These are phyloP conservation scores for Xylaria sp. DNA, from an alignment of 2,329 filamentous ascomycete genomes.

Conservation along the genomic window DNA sequence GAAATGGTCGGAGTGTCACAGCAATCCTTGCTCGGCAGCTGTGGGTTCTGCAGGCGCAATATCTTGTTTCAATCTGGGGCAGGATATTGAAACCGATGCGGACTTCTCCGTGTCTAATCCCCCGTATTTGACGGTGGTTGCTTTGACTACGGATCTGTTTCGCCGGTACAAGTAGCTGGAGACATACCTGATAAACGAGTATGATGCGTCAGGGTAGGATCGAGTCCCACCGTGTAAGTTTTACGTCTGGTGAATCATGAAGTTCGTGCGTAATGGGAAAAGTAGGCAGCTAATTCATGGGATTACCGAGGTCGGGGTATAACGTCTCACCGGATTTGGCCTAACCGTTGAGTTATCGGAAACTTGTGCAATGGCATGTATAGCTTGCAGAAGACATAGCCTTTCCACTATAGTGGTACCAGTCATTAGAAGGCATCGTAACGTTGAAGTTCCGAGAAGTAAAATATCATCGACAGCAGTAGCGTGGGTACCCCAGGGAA, in stretches of 20 bases:
- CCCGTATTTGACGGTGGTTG: constrained; percentile 13
- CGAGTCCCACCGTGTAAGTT: not conserved
- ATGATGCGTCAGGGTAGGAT: constrained; percentile 2
- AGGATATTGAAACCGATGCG: constrained; percentile 10
- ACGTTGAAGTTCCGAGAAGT: too few species aligned
- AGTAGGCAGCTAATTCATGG: not conserved
- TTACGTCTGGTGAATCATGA: not conserved
- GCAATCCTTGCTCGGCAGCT: not conserved
- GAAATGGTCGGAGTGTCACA: constrained; percentile 2
- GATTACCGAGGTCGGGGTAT: not conserved
- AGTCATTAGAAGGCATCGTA: too few species aligned
- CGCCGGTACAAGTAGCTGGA: not conserved
- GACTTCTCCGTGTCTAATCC: constrained; percentile 10
- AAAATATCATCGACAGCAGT: too few species aligned
- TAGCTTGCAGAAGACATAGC: too few species aligned
- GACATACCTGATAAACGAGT: not conserved
- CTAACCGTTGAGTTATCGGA: not conserved
- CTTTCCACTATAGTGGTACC: too few species aligned
- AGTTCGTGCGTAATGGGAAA: not conserved
- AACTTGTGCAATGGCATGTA: too few species aligned
- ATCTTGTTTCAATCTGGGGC: constrained; percentile 9
- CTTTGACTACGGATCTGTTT: not conserved
- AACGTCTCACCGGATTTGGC: too few species aligned
- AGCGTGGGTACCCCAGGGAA: not conserved
- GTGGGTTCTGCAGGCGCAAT: not conserved